Conservation (phyloP, 2,329 filamentous ascomycete genomes). For the Phialemoniopsis sp. region DNA sequence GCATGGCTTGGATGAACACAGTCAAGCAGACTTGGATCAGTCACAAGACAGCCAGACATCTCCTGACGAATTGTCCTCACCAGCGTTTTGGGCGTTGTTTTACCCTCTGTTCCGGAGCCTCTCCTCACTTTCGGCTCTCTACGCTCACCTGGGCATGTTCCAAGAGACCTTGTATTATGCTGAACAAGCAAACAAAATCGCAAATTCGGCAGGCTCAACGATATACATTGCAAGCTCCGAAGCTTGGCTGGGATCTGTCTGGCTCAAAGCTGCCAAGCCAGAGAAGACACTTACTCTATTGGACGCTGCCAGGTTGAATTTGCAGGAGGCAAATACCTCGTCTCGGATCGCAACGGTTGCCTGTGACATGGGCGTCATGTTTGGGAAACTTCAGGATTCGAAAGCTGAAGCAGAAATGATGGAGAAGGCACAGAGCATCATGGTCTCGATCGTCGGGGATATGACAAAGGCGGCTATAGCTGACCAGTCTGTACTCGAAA, state of each 20-base stretch:
- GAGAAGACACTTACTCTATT: constrained; percentile 54
- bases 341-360: constrained; percentile 41
- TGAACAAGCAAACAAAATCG: constrained; percentile 77
- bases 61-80: constrained; percentile 15
- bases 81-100: constrained; percentile 77
- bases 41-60: background rate
- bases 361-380: constrained; percentile 53
- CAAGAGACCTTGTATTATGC: constrained; percentile 86
- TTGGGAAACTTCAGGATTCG: constrained; percentile 41
- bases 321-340: constrained; percentile 40
- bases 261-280: constrained; percentile 52
- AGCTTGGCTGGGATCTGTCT: constrained; percentile 51
- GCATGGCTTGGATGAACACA: too few species aligned
- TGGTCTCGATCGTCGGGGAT: too few species aligned
- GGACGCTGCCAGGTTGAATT: constrained; percentile 45
- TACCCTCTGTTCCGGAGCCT: constrained; percentile 69
- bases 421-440: constrained; percentile 27
- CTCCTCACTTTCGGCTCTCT: constrained; percentile 70
- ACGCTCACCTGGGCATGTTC: constrained; percentile 79
- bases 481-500: constrained; percentile 19
- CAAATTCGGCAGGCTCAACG: constrained; percentile 60
- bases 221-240: constrained; percentile 52
- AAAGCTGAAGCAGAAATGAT: constrained; percentile 39
- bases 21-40: constrained; percentile 12
- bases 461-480: too few species aligned